Evolutionary conservation across 2,329 filamentous ascomycete genomes (phyloP), one percentile per base, ranked within the genome.

Genomic region (Pestalotiopsis sp.): DNA sequence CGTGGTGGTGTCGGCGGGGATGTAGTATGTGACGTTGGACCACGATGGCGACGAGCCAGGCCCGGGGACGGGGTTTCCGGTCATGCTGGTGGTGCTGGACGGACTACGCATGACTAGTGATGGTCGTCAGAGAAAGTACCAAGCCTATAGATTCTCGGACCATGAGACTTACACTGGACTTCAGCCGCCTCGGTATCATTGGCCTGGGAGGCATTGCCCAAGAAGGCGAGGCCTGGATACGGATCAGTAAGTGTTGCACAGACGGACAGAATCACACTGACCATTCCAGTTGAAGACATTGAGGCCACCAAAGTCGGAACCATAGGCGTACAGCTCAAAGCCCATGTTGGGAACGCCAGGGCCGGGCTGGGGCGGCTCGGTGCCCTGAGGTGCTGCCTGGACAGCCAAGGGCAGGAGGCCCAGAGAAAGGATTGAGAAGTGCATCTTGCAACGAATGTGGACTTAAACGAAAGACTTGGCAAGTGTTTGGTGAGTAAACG

Each of bases 241-340:
- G 17, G 41, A 12, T 64, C 39, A 64, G 38, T 20, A 36, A 62
- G 31, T 1, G 66, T 69, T 7, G 20, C 14, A 31, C 11, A 11
- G 5, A 58, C n/a, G 14, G 49, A 9, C 4, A 31, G 12, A 62
- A 20, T 13, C 39, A 23, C 65, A 20, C 72, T 66, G 67, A 77
- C 75, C 71, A 20, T 73, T 70, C 14, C 70, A 69, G 39, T 71
- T 74, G 67, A 76, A 73, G 23, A 77, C 25, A 7, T 72, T 68
- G 2, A 73, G 69, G 6, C 76, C 75, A 6, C 73, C 68, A 60
- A 77, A 75, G 14, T 71, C 71, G 4, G 64, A 17, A 23, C 76
- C 75, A 62, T 76, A 77, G 63, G 74, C 76, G 52, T 75, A 77
- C 9, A 77, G 67, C n/a, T 71, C 68, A 66, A 77, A 77, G 2